Base-by-base conservation (phyloP, 2,329 filamentous ascomycete genomes). In the Clonostachys rhizophaga region DNA sequence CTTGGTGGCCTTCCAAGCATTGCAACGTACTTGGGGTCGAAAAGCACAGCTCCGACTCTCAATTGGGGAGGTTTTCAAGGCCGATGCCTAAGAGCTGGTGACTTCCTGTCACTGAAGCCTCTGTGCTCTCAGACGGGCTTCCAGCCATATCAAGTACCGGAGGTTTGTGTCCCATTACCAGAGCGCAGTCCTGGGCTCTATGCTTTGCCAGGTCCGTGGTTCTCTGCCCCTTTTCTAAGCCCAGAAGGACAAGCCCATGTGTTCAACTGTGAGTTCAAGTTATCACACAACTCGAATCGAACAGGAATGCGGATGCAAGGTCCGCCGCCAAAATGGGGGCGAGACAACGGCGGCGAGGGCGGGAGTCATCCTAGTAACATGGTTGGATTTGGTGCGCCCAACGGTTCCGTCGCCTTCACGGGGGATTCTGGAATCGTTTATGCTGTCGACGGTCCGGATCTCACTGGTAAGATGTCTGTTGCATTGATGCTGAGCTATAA, bases 21-120 rank as follows among this genome's bases (percentile, higher is more conserved):
- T 1, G 74, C 79, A 12, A 63, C 71, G 6, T 83, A 76, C 58
- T 80, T 83, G 46, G 75, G 74, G 2, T 80, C 76, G 16, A 84
- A 83, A 54, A 74, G 76, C 1, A 84, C 81, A 0, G 74, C 74
- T 24, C 79, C 81, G 2, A 66, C 78, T 43, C 74, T 82, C 13
- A 73, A 68, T 0, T 74, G 83, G 16, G 81, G 81, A 20, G 81
- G 81, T 0, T 78, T 80, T 42, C 80, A 84, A 60, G 80, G 79
- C 6, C 67, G 81, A 43, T 68, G 70, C 39, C 65, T 84, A 18
- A 71, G 73, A 3, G 66, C 77, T 3, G 76, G 78, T 1, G 79
- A 82, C 52, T 60, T 79, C 14, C 60, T 83, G 2, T 61, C 68
- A 3, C 67, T 79, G n/a, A 55, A 55, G 4, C 64, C 43, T 18